Base-by-base conservation (phyloP, 2,329 filamentous ascomycete genomes). In the Neophaeococcomyces aloes region DNA sequence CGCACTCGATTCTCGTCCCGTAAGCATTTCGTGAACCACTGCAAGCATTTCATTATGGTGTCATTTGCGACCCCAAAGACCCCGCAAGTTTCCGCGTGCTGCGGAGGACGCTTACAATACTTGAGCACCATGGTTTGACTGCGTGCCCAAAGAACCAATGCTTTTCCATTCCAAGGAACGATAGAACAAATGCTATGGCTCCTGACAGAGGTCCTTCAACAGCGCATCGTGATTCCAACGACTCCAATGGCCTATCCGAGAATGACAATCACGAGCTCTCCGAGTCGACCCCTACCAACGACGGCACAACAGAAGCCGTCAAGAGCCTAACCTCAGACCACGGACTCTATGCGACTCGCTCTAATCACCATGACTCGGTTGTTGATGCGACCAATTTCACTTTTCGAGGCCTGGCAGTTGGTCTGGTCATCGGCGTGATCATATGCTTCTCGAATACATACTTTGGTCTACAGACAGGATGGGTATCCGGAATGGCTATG, bases 361-460 rank as follows among this genome's bases (percentile, higher is more conserved):
- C 30, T 8, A 29, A 34, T 15, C 34, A 35, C 19, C 25, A 33
- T 27, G 35, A 39, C 17, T 11, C n/a, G 13, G 21, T 45, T 13
- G 23, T 40, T 17, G 30, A 45, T 29, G 19, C 37, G 3, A 76
- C 76, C 36, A 87, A 86, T 66, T 95, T 98, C 65, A 96, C 91
- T 0, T 46, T 81, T 19, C 81, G 91, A 44, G 86, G 86, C 39
- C 72, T 96, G 30, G 59, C 78, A 4, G 86, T 85, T 21, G 91
- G 91, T 13, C 70, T 94, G 4, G 68, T 76, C 3, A 91, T 98
- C 50, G 91, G 91, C 31, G 77, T 91, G 3, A 71, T 96, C 44
- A 94, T 96, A 57, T 91, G 85, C 59, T 94, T 94, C 61, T 93
- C 86, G 41, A 98, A 98, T 61, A 95, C 93, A 71, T 98, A 96